phyloP scores from a whole-genome alignment of 495 filamentous ascomycete species.

The Neurospora hispaniola region DNA sequence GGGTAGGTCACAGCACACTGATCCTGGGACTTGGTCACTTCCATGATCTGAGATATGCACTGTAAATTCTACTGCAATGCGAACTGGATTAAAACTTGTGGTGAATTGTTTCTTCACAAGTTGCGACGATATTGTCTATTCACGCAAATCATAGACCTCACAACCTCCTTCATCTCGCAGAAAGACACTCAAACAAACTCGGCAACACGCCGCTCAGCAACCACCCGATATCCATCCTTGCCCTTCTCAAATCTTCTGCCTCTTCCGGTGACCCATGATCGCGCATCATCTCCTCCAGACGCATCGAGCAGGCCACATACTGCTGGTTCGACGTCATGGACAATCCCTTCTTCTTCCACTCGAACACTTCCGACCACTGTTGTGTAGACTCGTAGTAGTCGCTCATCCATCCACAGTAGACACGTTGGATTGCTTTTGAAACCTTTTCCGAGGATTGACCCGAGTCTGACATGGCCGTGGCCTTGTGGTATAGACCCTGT shows the following conservation, averaged over 20 bases:
- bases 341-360: constrained; percentile 13
- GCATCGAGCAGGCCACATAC: constrained; percentile 20
- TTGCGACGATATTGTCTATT: neutral
- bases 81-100: neutral
- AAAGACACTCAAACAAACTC: neutral
- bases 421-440: constrained; percentile 13
- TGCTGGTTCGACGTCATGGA: constrained; percentile 15
- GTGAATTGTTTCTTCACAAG: neutral
- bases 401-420: constrained; percentile 18
- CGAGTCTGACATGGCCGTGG: neutral
- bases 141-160: too few relatives aligned
- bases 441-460: constrained; percentile 6
- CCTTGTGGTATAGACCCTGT: constrained; percentile 2
- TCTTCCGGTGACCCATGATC: constrained; percentile 11
- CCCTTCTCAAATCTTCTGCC: constrained; percentile 12
- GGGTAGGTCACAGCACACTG: neutral
- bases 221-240: constrained; percentile 13
- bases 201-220: constrained; percentile 5
- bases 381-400: constrained; percentile 18
- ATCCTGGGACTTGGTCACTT: neutral
- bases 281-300: constrained; percentile 19
- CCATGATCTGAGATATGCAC: neutral
- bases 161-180: neutral
- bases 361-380: constrained; percentile 14
- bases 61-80: neutral